Percentiles rank a stretch among this genome's conserved stretches.
Evolutionary conservation across 345 rosid genomes (phyloP).

Genomic region (Rubroshorea leprosula): DNA sequence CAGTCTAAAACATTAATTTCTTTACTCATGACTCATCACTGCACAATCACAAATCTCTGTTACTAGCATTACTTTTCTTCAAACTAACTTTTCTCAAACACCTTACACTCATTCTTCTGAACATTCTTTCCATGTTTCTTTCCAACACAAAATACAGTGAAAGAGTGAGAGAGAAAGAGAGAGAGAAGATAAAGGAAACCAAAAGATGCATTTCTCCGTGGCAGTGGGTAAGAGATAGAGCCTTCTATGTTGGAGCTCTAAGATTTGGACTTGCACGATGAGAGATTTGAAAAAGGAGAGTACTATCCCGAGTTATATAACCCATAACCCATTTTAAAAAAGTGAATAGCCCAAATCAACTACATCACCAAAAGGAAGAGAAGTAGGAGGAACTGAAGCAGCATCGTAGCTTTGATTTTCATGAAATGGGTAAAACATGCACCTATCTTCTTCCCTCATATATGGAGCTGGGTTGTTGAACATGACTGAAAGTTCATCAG

Average conservation of each 20-base stretch:
- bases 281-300: too few species aligned
- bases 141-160: constrained; percentile 15
- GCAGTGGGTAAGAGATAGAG: too few species aligned
- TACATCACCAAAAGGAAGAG: constrained; percentile 32
- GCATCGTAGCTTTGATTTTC: not conserved
- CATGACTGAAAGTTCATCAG: constrained; percentile 55
- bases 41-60: too few species aligned
- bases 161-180: not conserved
- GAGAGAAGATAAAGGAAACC: constrained; percentile 2
- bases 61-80: too few species aligned
- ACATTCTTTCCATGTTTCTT: constrained; percentile 13
- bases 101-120: not conserved
- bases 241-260: too few species aligned
- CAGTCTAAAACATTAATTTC: too few species aligned
- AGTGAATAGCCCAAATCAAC: constrained; percentile 43
- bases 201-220: not conserved
- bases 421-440: constrained; percentile 26
- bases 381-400: not conserved
- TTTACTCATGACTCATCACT: too few species aligned
- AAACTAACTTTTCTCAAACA: too few species aligned
- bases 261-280: too few species aligned
- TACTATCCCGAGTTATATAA: too few species aligned
- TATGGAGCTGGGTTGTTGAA: constrained; percentile 26
- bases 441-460: constrained; percentile 25
- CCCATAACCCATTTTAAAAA: constrained; percentile 12